These are phyloP conservation scores for Agaricales sp. DNA, from an alignment of 1,284 basidiomycete genomes.

Conservation along the genomic window DNA sequence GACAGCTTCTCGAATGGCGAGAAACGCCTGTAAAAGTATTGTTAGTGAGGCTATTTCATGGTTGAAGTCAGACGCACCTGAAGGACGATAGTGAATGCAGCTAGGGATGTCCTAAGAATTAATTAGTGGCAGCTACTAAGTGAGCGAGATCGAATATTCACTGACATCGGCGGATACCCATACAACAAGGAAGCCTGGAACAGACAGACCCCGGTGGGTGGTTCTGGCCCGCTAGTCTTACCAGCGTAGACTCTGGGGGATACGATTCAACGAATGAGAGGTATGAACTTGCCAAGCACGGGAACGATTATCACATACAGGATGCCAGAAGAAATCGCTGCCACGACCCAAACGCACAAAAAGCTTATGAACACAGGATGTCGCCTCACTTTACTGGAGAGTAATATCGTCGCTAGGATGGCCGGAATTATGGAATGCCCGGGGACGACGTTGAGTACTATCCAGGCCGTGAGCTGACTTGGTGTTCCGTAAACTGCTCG, in stretches of 20 bases:
- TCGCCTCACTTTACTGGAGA: slow-evolving; percentile 29
- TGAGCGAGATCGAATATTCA: slow-evolving; percentile 5
- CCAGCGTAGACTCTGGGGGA: slow-evolving; percentile 29
- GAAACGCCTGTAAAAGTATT: slow-evolving; percentile 26
- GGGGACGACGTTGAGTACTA: slow-evolving; percentile 38
- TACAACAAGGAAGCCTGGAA: slow-evolving; percentile 37
- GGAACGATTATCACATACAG: slow-evolving; percentile 7
- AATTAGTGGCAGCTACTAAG: not conserved
- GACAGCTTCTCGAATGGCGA: slow-evolving; percentile 27
- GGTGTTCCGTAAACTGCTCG: not conserved
- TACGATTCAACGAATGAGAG: slow-evolving; percentile 19
- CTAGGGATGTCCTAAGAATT: slow-evolving; percentile 22
- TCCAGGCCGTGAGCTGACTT: slow-evolving; percentile 25
- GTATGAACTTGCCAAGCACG: slow-evolving; percentile 19
- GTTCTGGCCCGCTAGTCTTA: slow-evolving; percentile 31
- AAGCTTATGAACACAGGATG: slow-evolving; percentile 39
- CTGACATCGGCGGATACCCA: slow-evolving; percentile 36
- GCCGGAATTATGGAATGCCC: slow-evolving; percentile 36
- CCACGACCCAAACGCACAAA: slow-evolving; percentile 31
- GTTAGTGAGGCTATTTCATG: too few relatives aligned
- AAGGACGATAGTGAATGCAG: slow-evolving; percentile 31
- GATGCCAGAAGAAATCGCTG: slow-evolving; percentile 21
- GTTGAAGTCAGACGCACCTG: too few relatives aligned
- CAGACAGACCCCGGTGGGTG: slow-evolving; percentile 29
- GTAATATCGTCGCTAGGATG: slow-evolving; percentile 27